Base-by-base conservation (phyloP, 441 rosid species). In the Metrosideros polymorpha region DNA sequence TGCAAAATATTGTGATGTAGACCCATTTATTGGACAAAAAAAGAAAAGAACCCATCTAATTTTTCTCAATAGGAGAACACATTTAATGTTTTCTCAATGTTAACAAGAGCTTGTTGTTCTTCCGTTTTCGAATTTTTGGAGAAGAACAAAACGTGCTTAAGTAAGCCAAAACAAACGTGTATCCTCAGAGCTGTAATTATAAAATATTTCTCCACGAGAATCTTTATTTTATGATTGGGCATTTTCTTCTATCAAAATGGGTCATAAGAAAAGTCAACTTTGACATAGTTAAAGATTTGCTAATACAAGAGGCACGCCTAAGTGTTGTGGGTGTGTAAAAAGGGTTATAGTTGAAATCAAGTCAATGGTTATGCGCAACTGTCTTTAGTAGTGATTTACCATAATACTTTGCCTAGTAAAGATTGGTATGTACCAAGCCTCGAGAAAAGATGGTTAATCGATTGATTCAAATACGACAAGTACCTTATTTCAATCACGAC, bases 401-500 rank as follows among this genome's bases (percentile, higher is more conserved):
- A 30, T 15, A 8, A 0, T 30, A 15, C 39, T 29, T 61, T 61
- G 10, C 39, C 47, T 22, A 4, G 1, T 39, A 12, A 71, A 4
- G 17, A 1, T 39, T 39, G 49, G 9, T 18, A 35, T 54, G 27
- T 6, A 6, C 17, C 17, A 1, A 15, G 53, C 19, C 53, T 51
- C 19, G 22, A 17, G 19, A 15, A 5, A 5, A 51, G 30, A 2
- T 0, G 17, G n/a, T 13, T 71, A 71, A 22, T 8, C 3, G 2
- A 10, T 71, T 39, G 17, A 12, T 71, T 5, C 6, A 1, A 22
- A 22, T 39, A 22, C 6, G 7, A 0, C 39, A 22, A 71, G 0
- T 71, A 22, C 3, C n/a, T 61, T 22, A 22, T 71, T 71, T 39
- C 17, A 1, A 39, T 39, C 14, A 5, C 0, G 13, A 18, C 0